Conservation (phyloP, 2,329 filamentous ascomycete species). For the Celoporthe dispersa region DNA sequence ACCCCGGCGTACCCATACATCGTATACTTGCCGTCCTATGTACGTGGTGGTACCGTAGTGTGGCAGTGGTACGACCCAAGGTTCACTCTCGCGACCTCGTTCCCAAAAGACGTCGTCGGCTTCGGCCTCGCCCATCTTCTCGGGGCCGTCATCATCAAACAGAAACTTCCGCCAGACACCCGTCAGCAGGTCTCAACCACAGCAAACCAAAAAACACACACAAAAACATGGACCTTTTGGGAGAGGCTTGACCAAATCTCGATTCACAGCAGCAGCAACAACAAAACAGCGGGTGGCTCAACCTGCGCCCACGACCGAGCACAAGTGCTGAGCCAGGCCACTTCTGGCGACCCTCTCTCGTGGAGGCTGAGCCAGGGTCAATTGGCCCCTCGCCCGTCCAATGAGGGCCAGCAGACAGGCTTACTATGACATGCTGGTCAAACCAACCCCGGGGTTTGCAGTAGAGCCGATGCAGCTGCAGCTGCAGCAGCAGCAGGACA, state of each 20-base stretch:
- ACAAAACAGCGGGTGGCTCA: neutral
- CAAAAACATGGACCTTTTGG: too few relatives aligned
- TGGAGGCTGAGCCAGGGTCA: slow-evolving; percentile 10
- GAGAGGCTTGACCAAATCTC: neutral
- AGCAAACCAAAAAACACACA: neutral
- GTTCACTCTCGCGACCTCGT: neutral
- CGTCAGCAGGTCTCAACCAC: neutral
- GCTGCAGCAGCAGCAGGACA: neutral
- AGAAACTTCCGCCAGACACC: neutral
- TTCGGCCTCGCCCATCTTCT: neutral
- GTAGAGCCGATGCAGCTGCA: neutral
- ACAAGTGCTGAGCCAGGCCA: slow-evolving; percentile 20
- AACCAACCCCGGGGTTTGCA: neutral
- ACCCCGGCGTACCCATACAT: neutral
- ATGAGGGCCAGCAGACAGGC: neutral
- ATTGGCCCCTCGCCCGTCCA: neutral
- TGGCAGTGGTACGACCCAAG: neutral
- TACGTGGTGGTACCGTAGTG: neutral
- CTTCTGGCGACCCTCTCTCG: neutral
- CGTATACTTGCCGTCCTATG: neutral
- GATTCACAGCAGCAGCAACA: neutral
- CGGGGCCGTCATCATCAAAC: neutral
- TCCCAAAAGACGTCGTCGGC: neutral
- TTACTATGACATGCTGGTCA: slow-evolving; percentile 10
- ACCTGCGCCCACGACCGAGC: neutral